Evolutionary conservation across 2,329 filamentous ascomycete species (phyloP), one percentile per base, ranked within the genome.

Genomic region (Colletotrichum sp.): DNA sequence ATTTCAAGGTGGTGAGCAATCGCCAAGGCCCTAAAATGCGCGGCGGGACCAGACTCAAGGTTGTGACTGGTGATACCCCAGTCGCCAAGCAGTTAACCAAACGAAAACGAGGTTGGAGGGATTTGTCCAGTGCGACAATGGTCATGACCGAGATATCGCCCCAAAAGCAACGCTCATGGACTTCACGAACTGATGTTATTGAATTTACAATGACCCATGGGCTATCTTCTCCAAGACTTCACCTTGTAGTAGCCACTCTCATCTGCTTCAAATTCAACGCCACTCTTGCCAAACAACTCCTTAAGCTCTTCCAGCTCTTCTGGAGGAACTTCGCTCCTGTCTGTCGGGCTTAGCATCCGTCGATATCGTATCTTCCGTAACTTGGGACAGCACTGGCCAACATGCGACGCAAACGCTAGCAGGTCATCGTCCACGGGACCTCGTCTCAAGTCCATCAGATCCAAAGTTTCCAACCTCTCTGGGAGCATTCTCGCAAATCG

Each of bases 11-110:
- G 18, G n/a, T 70, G 36, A 62, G 49, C 32, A 69, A 57, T 63
- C 24, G 65, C 70, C 70, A 72, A 72, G 70, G 24, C 32, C 32
- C 36, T 16, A 49, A 72, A 49, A 52, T 13, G 63, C 63, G 49
- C 10, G 70, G 63, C 62, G 26, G 64, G 69, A n/a, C 10, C 24
- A 28, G 18, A 30, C 55, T 21, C 21, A 2, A 65, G 24, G 10
- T 66, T 26, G n/a, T 44, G 15, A 16, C 12, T 18, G 24, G 21
- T 30, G 30, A 49, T 30, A 71, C 15, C 44, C 44, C 44, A 52
- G 44, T 30, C 44, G 69, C 69, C 69, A 66, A 71, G 69, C 44
- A 52, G 0, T 60, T 6, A 16, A 32, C 8, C 52, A 44, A 9
- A 13, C 30, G 67, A 69, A 44, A 44, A 32, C 55, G 67, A 69